A percentile compares a stretch with the other conserved stretches of the same genome.
Conservation (phyloP, 768 basidiomycete species). For the Tricholoma sp. region DNA sequence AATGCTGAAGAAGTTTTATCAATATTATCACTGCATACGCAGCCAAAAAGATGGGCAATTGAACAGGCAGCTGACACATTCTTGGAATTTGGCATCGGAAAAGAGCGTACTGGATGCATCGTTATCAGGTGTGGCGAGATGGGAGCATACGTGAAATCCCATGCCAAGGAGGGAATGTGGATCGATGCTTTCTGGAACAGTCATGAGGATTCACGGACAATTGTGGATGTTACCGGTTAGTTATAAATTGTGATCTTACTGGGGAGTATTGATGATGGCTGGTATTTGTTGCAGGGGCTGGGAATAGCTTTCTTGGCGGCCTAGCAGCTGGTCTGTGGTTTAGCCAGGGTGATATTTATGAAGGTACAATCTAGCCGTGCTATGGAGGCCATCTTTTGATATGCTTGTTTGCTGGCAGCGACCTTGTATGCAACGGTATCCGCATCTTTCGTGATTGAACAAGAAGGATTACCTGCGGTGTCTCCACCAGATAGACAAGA, state of each 20-base stretch:
- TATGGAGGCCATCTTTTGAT: constrained; percentile 3
- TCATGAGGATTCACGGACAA: constrained; percentile 33
- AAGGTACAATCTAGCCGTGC: constrained; percentile 42
- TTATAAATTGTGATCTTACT: constrained; percentile 9
- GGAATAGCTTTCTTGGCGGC: constrained; percentile 85
- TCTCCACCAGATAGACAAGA: constrained; percentile 22
- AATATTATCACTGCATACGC: constrained; percentile 47
- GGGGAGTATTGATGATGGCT: background rate
- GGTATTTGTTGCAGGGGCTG: constrained; percentile 57
- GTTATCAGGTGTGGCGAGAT: constrained; percentile 71
- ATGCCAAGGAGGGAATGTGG: constrained; percentile 45
- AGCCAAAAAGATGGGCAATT: constrained; percentile 44
- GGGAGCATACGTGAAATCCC: constrained; percentile 61
- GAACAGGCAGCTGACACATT: constrained; percentile 65
- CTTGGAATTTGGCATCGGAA: constrained; percentile 54
- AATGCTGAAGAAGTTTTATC: constrained; percentile 81
- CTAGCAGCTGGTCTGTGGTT: constrained; percentile 66
- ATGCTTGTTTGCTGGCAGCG: constrained; percentile 35
- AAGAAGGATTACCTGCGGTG: constrained; percentile 64
- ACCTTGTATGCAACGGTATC: constrained; percentile 72
- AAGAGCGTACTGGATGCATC: constrained; percentile 47
- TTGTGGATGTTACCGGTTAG: constrained; percentile 80
- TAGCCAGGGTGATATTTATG: constrained; percentile 50
- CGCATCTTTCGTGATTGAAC: constrained; percentile 80
- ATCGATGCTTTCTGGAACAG: constrained; percentile 68